Conservation (phyloP, 1,139 yeast species). For the Candida labiduridarum region DNA sequence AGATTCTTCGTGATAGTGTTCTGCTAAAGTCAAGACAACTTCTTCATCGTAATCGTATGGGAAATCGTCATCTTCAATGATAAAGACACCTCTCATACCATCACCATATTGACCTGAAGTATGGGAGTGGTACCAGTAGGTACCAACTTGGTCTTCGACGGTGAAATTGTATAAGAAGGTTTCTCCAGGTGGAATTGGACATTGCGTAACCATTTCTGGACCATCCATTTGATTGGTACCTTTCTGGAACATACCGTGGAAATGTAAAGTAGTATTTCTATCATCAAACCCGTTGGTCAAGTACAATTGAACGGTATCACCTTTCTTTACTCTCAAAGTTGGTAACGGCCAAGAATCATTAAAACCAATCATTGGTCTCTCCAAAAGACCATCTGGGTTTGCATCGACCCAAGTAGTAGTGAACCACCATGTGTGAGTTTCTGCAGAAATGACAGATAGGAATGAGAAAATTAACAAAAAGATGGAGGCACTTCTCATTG, state of each 20-base stretch:
- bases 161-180: constrained; percentile 67
- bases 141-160: constrained; percentile 66
- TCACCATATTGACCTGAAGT: constrained; percentile 76
- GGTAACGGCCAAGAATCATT: constrained; percentile 79
- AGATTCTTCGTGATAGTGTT: constrained; percentile 61
- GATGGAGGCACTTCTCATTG: constrained; percentile 9
- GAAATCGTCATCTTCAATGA: constrained; percentile 64
- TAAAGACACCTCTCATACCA: constrained; percentile 73
- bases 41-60: constrained; percentile 67
- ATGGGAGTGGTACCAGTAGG: constrained; percentile 86
- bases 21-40: constrained; percentile 55
- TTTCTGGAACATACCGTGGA: constrained; percentile 74
- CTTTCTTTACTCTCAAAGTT: constrained; percentile 59
- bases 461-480: constrained; percentile 7
- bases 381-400: constrained; percentile 64
- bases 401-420: constrained; percentile 58
- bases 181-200: constrained; percentile 72
- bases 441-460: constrained; percentile 26
- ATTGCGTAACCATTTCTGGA: constrained; percentile 74
- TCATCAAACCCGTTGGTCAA: constrained; percentile 60
- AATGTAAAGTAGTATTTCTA: constrained; percentile 65
- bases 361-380: constrained; percentile 61
- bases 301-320: constrained; percentile 62
- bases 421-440: constrained; percentile 55
- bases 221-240: constrained; percentile 73